Percentiles rank a stretch among this genome's conserved stretches.
phyloP scores from a whole-genome alignment of 176 grass and related monocot genomes.

The Aegilops tauschii region DNA sequence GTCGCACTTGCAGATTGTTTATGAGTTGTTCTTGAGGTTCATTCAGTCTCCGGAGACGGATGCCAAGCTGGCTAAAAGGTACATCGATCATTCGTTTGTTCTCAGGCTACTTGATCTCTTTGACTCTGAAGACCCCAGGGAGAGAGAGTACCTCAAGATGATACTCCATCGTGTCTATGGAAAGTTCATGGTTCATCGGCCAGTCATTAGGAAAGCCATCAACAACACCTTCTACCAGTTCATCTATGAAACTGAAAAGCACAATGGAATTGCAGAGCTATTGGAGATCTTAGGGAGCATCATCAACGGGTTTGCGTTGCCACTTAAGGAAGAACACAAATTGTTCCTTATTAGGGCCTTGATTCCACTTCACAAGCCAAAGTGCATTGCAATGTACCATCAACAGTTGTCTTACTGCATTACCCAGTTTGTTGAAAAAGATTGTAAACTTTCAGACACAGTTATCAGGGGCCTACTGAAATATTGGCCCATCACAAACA shows the following conservation, averaged over 20 bases:
- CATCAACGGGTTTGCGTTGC: slow-evolving; percentile 85
- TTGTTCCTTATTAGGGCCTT: slow-evolving; percentile 69
- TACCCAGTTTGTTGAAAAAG: slow-evolving; percentile 86
- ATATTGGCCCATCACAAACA: slow-evolving; percentile 92
- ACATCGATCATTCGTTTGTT: slow-evolving; percentile 75
- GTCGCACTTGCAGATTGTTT: slow-evolving; percentile 80
- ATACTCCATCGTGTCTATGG: slow-evolving; percentile 87
- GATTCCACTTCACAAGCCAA: slow-evolving; percentile 86
- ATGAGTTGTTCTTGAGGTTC: slow-evolving; percentile 83
- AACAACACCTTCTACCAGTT: slow-evolving; percentile 91
- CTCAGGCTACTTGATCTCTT: slow-evolving; percentile 78
- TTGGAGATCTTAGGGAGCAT: slow-evolving; percentile 86
- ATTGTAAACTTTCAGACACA: slow-evolving; percentile 72
- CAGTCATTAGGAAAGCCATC: slow-evolving; percentile 78
- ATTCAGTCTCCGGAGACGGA: slow-evolving; percentile 77
- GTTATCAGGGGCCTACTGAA: slow-evolving; percentile 86
- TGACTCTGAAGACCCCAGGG: slow-evolving; percentile 84
- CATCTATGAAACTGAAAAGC: slow-evolving; percentile 86
- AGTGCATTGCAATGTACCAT: slow-evolving; percentile 62
- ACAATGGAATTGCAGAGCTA: slow-evolving; percentile 82
- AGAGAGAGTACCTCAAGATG: slow-evolving; percentile 85
- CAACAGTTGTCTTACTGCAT: slow-evolving; percentile 80
- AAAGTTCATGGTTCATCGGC: slow-evolving; percentile 93
- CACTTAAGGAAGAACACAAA: slow-evolving; percentile 91
- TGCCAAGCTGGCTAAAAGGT: slow-evolving; percentile 81